Percentiles rank a stretch among this genome's conserved stretches.
Evolutionary conservation across 148 eudicot species (phyloP).

Genomic region (Tetragonia tetragonoides): DNA sequence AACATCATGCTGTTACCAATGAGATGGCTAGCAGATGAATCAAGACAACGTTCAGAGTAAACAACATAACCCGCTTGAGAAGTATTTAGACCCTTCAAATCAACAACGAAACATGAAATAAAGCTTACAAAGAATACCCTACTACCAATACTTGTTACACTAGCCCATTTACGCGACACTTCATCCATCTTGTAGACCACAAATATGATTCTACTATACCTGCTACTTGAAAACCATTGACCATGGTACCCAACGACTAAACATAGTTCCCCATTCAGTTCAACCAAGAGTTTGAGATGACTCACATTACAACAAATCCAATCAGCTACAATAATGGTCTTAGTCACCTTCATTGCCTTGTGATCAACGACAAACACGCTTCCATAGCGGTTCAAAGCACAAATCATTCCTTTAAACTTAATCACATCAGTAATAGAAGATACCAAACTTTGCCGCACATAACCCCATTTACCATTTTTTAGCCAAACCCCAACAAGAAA

Average conservation of each 20-base stretch:
- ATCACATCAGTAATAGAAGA: conserved; percentile 1
- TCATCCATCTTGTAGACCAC: background rate
- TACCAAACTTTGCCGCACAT: background rate
- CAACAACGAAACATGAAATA: background rate
- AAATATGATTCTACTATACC: too few relatives aligned
- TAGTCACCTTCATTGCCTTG: background rate
- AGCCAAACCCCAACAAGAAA: background rate
- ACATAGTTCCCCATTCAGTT: background rate
- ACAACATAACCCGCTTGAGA: background rate
- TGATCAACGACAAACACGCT: conserved; percentile 1
- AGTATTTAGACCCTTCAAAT: background rate
- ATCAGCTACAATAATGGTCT: background rate
- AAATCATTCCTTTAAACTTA: background rate
- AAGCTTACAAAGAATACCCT: background rate
- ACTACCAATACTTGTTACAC: background rate
- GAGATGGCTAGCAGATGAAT: background rate
- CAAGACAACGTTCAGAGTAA: background rate
- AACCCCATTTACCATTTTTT: background rate
- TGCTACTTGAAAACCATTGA: too few relatives aligned
- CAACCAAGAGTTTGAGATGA: background rate
- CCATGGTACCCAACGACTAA: too few relatives aligned
- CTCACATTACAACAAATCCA: background rate
- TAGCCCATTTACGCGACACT: background rate
- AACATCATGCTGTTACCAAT: background rate
- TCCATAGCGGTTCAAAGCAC: background rate